Conservation (phyloP, 1,284 basidiomycete genomes). For the Fistulinella cinereoalba region DNA sequence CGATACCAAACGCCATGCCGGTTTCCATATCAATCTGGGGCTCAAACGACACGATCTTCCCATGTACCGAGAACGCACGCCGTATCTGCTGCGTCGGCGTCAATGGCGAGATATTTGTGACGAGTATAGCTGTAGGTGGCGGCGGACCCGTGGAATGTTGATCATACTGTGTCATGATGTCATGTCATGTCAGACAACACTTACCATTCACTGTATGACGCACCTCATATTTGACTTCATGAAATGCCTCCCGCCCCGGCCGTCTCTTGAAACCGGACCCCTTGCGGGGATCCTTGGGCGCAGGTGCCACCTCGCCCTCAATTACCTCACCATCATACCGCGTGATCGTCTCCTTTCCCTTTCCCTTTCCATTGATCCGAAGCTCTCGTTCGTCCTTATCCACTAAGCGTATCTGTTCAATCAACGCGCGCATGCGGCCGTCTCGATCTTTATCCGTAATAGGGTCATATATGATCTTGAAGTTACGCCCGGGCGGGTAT, state of each 20-base stretch:
- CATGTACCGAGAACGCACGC: slow-evolving; percentile 67
- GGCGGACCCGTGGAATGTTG: slow-evolving; percentile 68
- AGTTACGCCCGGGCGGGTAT: slow-evolving; percentile 48
- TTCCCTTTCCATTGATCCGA: slow-evolving; percentile 59
- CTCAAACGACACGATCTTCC: slow-evolving; percentile 69
- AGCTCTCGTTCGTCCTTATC: slow-evolving; percentile 38
- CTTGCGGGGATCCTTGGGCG: slow-evolving; percentile 57
- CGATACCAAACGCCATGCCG: slow-evolving; percentile 82
- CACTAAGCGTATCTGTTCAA: slow-evolving; percentile 49
- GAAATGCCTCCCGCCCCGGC: slow-evolving; percentile 43
- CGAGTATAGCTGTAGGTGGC: slow-evolving; percentile 75
- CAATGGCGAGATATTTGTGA: slow-evolving; percentile 72
- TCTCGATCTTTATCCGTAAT: slow-evolving; percentile 47
- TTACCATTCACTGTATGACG: slow-evolving; percentile 26
- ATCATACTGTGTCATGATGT: slow-evolving; percentile 65
- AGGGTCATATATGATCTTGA: slow-evolving; percentile 65
- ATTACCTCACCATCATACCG: slow-evolving; percentile 59
- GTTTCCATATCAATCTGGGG: slow-evolving; percentile 79
- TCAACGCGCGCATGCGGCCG: slow-evolving; percentile 45
- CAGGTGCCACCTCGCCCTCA: slow-evolving; percentile 43
- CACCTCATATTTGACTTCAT: slow-evolving; percentile 61
- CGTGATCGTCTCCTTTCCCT: slow-evolving; percentile 56
- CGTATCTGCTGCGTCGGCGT: slow-evolving; percentile 67
- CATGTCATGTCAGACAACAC: slow-evolving; percentile 13
- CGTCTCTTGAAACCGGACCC: slow-evolving; percentile 42